A percentile compares a stretch with the other conserved stretches of the same genome.
phyloP scores from a whole-genome alignment of 2,329 filamentous ascomycete genomes.

The Ciborinia camelliae region DNA sequence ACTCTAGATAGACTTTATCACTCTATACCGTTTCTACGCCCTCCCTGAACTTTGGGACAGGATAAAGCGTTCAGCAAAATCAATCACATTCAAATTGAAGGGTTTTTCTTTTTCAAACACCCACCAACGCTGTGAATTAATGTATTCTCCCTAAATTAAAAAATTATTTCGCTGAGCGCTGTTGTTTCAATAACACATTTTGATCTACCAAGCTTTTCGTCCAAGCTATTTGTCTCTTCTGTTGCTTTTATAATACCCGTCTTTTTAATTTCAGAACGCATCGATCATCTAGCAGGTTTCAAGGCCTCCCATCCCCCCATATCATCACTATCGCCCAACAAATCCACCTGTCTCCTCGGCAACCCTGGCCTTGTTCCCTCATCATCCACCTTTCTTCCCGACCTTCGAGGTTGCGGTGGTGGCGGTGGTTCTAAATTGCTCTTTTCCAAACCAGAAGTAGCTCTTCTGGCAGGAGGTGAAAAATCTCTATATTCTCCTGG shows the following conservation, averaged over 20 bases:
- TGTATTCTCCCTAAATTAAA: not conserved
- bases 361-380: conserved; percentile 30
- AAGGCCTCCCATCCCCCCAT: conserved; percentile 34
- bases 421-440: conserved; percentile 24
- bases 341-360: conserved; percentile 32
- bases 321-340: conserved; percentile 32
- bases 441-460: conserved; percentile 22
- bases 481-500: conserved; percentile 24
- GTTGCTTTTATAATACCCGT: not conserved
- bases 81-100: not conserved
- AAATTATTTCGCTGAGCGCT: not conserved
- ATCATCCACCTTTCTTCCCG: conserved; percentile 22
- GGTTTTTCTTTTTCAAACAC: accelerated
- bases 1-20: too few relatives aligned
- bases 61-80: not conserved
- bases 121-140: not conserved
- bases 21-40: not conserved
- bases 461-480: conserved; percentile 29
- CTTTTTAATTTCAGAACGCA: not conserved
- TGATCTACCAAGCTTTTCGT: not conserved
- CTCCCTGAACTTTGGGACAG: not conserved
- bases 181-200: not conserved
- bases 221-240: not conserved
- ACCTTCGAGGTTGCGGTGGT: conserved; percentile 32
- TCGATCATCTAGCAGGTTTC: conserved; percentile 26